phyloP scores from a whole-genome alignment of 139 green algal genomes.

The Chlamydomonas sphaeroides region DNA sequence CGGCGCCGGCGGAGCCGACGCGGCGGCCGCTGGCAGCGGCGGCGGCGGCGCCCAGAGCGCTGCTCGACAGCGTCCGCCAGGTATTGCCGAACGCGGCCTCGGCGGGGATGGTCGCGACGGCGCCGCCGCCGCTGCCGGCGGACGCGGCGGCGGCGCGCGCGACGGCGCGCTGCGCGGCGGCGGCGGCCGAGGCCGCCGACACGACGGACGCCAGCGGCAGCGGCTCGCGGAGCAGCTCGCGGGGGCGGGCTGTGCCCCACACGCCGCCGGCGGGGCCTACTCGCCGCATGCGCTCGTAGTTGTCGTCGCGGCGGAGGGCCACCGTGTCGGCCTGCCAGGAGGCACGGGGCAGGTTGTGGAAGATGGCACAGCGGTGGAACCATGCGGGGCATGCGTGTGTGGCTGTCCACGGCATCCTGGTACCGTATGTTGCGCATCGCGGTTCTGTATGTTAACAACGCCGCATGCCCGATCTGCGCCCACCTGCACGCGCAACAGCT shows the following conservation, averaged over 20 bases:
- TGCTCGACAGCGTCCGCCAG: background rate
- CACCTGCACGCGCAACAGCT: too few relatives aligned
- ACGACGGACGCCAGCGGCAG: constrained; percentile 39
- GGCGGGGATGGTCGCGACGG: too few relatives aligned
- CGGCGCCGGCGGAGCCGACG: too few relatives aligned
- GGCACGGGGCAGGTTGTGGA: too few relatives aligned
- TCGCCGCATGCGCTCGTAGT: constrained; percentile 22
- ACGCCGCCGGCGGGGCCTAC: constrained; percentile 39
- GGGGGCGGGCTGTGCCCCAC: constrained; percentile 20
- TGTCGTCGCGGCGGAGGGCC: constrained; percentile 28
- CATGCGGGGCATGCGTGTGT: too few relatives aligned
- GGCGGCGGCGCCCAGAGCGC: background rate
- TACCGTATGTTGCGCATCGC: too few relatives aligned
- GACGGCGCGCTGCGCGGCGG: background rate
- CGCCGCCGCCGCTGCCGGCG: background rate
- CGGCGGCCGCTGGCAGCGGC: too few relatives aligned
- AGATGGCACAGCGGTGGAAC: too few relatives aligned
- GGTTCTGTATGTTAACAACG: too few relatives aligned
- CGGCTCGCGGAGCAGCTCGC: constrained; percentile 36
- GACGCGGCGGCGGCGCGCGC: background rate
- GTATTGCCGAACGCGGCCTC: background rate
- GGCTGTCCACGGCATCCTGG: too few relatives aligned
- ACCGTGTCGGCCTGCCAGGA: constrained; percentile 32
- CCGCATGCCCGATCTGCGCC: too few relatives aligned
- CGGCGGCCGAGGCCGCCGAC: constrained; percentile 6